These are phyloP conservation scores for Didymella exigua DNA, from an alignment of 2,329 filamentous ascomycete genomes.

Conservation along the genomic window DNA sequence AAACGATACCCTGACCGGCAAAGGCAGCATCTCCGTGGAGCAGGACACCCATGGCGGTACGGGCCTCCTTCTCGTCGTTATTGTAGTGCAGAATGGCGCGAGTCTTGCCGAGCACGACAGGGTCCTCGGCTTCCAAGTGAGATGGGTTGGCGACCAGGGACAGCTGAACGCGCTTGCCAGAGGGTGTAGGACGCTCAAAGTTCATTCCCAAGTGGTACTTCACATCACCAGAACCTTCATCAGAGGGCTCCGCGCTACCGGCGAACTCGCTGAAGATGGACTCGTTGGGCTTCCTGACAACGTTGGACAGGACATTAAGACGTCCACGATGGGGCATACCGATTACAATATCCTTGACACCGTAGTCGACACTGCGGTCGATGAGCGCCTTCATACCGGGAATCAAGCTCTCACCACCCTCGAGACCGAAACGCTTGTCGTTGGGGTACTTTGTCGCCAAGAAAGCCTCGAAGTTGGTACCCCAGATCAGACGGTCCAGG, in stretches of 20 bases:
- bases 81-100: constrained; percentile 99
- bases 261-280: constrained; percentile 99
- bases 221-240: constrained; percentile 97
- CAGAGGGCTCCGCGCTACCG: constrained; percentile 82
- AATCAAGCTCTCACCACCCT: constrained; percentile 95
- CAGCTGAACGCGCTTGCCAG: constrained; percentile 98
- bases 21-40: constrained; percentile 98
- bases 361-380: constrained; percentile 96
- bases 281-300: constrained; percentile 98
- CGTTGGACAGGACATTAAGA: constrained; percentile 96
- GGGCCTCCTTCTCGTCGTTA: constrained; percentile 88
- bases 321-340: constrained; percentile 99
- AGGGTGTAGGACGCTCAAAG: constrained; percentile 97
- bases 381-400: constrained; percentile 99
- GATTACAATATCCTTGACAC: constrained; percentile 98
- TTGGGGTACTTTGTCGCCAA: constrained; percentile 97
- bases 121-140: constrained; percentile 96
- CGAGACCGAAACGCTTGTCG: constrained; percentile 98
- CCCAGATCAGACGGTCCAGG: constrained; percentile 97
- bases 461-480: constrained; percentile 95
- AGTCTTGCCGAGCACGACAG: constrained; percentile 96
- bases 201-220: constrained; percentile 99
- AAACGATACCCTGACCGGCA: constrained; percentile 94
- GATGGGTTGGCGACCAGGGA: constrained; percentile 98
- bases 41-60: constrained; percentile 91